Evolutionary conservation across 164 flowering plant species (phyloP), one percentile per base, ranked within the genome.

Genomic region (Tetracentron sinense): DNA sequence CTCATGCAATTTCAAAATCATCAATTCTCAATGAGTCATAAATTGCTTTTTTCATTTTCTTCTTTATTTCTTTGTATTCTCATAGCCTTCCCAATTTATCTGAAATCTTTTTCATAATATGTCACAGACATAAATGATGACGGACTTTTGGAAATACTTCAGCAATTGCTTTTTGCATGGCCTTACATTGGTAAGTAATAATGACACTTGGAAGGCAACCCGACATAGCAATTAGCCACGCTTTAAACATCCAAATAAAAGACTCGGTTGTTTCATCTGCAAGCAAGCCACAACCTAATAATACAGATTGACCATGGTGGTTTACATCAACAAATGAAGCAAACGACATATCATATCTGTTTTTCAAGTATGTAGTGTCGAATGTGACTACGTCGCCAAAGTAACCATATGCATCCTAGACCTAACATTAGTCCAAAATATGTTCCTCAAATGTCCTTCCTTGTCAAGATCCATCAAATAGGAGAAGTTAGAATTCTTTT

Each of bases 361-460:
- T 57, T 11, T 12, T 22, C 25, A 57, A 21, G 16, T 20, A 57
- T 1, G 28, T 31, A 22, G 60, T 57, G 44, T 33, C 60, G 33
- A 57, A 17, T 17, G 35, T 6, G 15, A 57, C 60, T n/a, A 57
- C 60, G 10, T 57, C 60, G 1, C 60, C 60, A 35, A 57, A 57
- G 16, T 19, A 33, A 10, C 7, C 21, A 21, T 35, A 57, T 28
- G 58, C 58, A 7, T 23, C 31, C 58, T 29, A 55, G 35, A 14
- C 38, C 58, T 30, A 1, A 21, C 35, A 55, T 55, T 42, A 26
- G 58, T 31, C 58, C 58, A 55, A 29, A 55, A 55, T n/a, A 31
- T 22, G 30, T 55, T 55, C 21, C 58, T 55, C 21, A n/a, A n/a
- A n/a, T n/a, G n/a, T n/a, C n/a, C n/a, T n/a, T n/a, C n/a, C n/a